Evolutionary conservation across 805 yeast genomes (phyloP).

Genomic region (Saccharomyces mikatae): DNA sequence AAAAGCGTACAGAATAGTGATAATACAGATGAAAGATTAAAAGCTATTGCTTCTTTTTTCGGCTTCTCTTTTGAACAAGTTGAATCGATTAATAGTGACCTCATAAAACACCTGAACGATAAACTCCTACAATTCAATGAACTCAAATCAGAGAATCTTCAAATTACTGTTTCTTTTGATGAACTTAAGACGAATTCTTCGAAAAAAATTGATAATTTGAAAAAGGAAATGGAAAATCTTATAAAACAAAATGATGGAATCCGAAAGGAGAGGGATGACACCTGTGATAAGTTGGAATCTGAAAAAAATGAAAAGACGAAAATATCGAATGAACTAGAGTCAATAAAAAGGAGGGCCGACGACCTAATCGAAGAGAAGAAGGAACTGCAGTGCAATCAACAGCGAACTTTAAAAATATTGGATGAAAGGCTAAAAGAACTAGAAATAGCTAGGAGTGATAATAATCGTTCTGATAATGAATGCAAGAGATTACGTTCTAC

Average conservation of each 20-base stretch:
- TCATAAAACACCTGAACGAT: constrained; percentile 24
- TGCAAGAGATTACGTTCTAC: constrained; percentile 28
- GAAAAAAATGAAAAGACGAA: constrained; percentile 11
- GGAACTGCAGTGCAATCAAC: constrained; percentile 15
- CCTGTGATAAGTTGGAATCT: constrained; percentile 16
- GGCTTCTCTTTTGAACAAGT: constrained; percentile 10
- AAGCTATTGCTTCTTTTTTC: background rate
- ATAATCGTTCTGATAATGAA: constrained; percentile 20
- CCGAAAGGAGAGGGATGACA: constrained; percentile 12
- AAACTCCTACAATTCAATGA: constrained; percentile 31
- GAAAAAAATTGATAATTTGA: constrained; percentile 27
- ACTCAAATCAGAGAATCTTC: constrained; percentile 32
- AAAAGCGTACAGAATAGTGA: background rate
- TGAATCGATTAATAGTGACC: constrained; percentile 10
- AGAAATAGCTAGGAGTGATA: constrained; percentile 14
- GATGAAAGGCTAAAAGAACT: constrained; percentile 27
- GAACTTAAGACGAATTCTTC: constrained; percentile 31
- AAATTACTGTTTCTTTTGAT: constrained; percentile 35
- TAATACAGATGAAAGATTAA: background rate
- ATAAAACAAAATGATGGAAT: constrained; percentile 19
- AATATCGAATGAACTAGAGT: constrained; percentile 6
- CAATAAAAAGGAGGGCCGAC: constrained; percentile 4
- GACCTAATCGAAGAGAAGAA: constrained; percentile 9
- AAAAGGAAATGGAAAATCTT: constrained; percentile 22
- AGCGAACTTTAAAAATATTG: constrained; percentile 18